phyloP scores from a whole-genome alignment of 1,139 yeast species.

The Saccharomycopsis hybrid region DNA sequence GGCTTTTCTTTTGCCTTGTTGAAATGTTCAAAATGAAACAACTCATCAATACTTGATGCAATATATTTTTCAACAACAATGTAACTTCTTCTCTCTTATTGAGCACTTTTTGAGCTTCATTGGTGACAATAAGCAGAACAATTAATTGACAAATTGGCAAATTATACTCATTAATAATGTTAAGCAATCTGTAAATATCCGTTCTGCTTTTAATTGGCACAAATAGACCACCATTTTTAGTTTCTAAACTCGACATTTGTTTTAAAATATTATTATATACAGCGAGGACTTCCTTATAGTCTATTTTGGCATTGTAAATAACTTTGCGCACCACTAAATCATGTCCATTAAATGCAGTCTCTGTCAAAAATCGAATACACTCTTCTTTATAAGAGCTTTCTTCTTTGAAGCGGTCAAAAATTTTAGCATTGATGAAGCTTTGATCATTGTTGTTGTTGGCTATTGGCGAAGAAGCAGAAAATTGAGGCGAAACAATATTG shows the following conservation, averaged over 20 bases:
- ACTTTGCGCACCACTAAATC: not conserved
- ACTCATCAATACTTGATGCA: not conserved
- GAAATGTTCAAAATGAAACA: conserved; percentile 11
- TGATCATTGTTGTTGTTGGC: not conserved
- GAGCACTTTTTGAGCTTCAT: not conserved
- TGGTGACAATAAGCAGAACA: conserved; percentile 1
- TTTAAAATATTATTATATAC: not conserved
- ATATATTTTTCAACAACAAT: conserved; percentile 3
- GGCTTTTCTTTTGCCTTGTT: not conserved
- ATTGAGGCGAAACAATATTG: not conserved
- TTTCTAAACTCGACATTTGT: not conserved
- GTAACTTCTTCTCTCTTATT: conserved; percentile 2
- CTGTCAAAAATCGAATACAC: not conserved
- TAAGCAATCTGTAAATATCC: conserved; percentile 9
- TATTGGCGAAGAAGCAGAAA: not conserved
- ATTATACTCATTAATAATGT: conserved; percentile 12
- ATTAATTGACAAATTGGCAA: conserved; percentile 15
- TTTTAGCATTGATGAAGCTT: not conserved
- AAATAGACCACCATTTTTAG: not conserved
- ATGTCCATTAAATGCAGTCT: not conserved
- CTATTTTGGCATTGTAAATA: not conserved
- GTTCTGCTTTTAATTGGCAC: not conserved
- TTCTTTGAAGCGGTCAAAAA: not conserved
- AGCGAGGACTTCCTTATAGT: not conserved
- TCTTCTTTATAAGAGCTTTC: not conserved